Percentiles rank a stretch among this genome's conserved stretches.
Conservation (phyloP, 2,329 filamentous ascomycete genomes). For the Fusarium tjaetaba region DNA sequence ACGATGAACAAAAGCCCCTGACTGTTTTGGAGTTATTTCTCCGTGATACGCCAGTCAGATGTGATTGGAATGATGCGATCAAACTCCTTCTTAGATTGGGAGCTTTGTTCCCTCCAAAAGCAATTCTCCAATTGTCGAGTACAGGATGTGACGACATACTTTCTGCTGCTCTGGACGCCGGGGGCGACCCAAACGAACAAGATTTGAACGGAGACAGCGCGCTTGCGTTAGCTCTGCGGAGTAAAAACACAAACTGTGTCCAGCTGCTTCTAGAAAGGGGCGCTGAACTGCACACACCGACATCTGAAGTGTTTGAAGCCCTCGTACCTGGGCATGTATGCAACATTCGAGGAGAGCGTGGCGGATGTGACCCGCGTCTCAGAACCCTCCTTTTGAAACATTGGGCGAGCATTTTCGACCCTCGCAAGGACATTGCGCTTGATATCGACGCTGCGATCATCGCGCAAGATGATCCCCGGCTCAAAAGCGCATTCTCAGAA, state of each 20-base stretch:
- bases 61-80: fast-evolving
- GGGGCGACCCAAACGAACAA: fast-evolving
- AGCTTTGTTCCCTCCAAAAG: fast-evolving
- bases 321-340: fast-evolving
- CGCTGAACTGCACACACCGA: fast-evolving
- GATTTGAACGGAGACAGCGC: fast-evolving
- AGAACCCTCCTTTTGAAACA: fast-evolving
- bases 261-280: neutral
- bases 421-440: fast-evolving
- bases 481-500: neutral
- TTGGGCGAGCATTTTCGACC: fast-evolving
- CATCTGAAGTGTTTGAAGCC: fast-evolving
- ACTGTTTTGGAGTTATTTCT: neutral
- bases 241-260: fast-evolving
- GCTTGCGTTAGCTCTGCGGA: fast-evolving
- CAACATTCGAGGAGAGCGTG: fast-evolving
- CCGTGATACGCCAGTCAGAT: fast-evolving
- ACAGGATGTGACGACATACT: fast-evolving
- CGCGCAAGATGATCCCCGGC: fast-evolving
- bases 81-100: fast-evolving
- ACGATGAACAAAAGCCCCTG: fast-evolving
- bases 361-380: fast-evolving
- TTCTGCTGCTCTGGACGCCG: fast-evolving
- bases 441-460: fast-evolving
- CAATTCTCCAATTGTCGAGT: fast-evolving